phyloP scores from a whole-genome alignment of 2,329 filamentous ascomycete genomes.

The Cercospora zeina region DNA sequence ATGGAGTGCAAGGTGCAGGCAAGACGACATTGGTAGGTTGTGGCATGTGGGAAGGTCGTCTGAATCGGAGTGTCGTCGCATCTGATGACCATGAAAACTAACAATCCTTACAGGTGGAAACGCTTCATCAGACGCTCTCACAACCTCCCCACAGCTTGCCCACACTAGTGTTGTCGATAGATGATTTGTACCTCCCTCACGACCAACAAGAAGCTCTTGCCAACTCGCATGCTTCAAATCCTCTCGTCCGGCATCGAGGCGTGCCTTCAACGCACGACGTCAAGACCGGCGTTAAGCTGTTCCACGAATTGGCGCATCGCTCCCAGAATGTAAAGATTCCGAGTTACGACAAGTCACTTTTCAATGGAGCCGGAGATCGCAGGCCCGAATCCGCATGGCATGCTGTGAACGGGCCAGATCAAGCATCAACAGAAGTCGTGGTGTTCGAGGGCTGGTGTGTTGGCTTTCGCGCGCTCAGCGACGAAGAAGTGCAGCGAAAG shows the following conservation, averaged over 20 bases:
- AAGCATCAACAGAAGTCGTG: conserved; percentile 59
- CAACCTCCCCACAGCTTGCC: conserved; percentile 58
- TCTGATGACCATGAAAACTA: background rate
- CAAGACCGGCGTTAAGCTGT: conserved; percentile 61
- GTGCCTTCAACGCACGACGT: conserved; percentile 84
- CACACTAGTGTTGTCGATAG: conserved; percentile 75
- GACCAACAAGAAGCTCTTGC: conserved; percentile 66
- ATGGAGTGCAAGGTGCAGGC: conserved; percentile 87
- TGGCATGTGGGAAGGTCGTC: background rate
- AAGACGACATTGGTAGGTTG: conserved; percentile 77
- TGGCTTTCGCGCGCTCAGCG: conserved; percentile 70
- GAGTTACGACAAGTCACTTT: conserved; percentile 80
- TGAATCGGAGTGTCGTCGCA: background rate
- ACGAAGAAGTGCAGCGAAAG: conserved; percentile 56
- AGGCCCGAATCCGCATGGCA: conserved; percentile 63
- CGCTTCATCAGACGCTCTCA: conserved; percentile 63
- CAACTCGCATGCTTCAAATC: conserved; percentile 65
- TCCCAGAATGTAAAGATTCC: conserved; percentile 62
- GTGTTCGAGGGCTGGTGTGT: conserved; percentile 92
- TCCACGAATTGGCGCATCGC: conserved; percentile 58
- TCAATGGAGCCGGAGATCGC: conserved; percentile 74
- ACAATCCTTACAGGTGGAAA: conserved; percentile 55
- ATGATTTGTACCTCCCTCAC: conserved; percentile 84
- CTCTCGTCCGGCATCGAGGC: conserved; percentile 76
- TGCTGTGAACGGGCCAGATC: conserved; percentile 55